These are phyloP conservation scores for Blastobotrys illinoisensis DNA, from an alignment of 1,139 yeast genomes.

Conservation along the genomic window DNA sequence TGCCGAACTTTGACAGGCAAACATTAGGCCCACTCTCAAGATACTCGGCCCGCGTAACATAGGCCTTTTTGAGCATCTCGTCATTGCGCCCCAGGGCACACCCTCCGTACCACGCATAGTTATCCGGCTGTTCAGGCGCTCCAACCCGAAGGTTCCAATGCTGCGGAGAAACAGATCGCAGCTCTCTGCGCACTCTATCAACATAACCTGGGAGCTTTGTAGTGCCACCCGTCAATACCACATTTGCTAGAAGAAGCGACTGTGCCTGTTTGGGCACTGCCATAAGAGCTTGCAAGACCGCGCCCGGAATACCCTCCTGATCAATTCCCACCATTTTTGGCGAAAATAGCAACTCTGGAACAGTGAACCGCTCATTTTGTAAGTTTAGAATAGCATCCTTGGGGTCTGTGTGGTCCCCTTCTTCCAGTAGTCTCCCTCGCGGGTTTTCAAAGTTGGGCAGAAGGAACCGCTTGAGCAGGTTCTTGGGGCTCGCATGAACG, in stretches of 20 bases:
- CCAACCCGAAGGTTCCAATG: slow-evolving; percentile 43
- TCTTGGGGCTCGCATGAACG: slow-evolving; percentile 28
- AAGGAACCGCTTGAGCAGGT: slow-evolving; percentile 53
- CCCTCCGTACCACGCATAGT: slow-evolving; percentile 56
- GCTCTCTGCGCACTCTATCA: slow-evolving; percentile 43
- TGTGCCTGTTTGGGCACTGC: slow-evolving; percentile 69
- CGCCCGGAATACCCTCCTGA: slow-evolving; percentile 66
- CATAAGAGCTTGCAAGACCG: slow-evolving; percentile 65
- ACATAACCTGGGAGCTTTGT: slow-evolving; percentile 64
- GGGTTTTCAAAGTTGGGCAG: slow-evolving; percentile 83
- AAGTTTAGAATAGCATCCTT: slow-evolving; percentile 45
- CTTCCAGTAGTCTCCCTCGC: slow-evolving; percentile 55
- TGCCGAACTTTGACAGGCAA: slow-evolving; percentile 24
- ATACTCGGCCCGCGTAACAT: slow-evolving; percentile 72
- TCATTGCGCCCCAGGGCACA: slow-evolving; percentile 48
- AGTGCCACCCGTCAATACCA: slow-evolving; percentile 79
- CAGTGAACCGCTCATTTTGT: slow-evolving; percentile 77
- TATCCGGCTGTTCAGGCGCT: slow-evolving; percentile 38
- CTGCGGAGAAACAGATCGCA: slow-evolving; percentile 33
- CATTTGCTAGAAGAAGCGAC: slow-evolving; percentile 75
- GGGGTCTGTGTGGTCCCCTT: slow-evolving; percentile 19
- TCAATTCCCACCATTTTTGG: slow-evolving; percentile 80
- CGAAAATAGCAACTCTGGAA: slow-evolving; percentile 82
- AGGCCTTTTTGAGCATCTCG: slow-evolving; percentile 45
- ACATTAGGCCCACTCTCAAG: slow-evolving; percentile 69